phyloP scores from a whole-genome alignment of 495 filamentous ascomycete species.

The Pseudomonodictys pantanalensis region DNA sequence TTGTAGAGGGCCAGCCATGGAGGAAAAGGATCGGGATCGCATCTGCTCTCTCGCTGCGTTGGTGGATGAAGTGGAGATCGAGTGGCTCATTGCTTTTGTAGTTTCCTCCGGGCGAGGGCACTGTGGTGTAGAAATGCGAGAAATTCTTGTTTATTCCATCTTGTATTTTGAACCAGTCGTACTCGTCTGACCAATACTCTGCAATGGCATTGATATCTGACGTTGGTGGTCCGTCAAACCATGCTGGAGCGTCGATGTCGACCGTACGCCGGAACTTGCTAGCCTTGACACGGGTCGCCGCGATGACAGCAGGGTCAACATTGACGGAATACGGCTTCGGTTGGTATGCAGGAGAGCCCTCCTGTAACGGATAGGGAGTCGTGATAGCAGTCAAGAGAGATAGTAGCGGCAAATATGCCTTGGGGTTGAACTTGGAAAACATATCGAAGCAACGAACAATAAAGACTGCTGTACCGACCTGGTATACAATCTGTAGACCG shows the following conservation, averaged over 20 bases:
- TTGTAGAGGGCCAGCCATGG: constrained; percentile 6
- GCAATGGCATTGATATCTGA: background rate
- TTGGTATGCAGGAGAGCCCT: background rate
- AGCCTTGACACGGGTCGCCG: background rate
- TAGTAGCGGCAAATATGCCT: background rate
- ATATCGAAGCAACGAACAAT: too few relatives aligned
- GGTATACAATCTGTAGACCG: too few relatives aligned
- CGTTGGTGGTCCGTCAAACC: background rate
- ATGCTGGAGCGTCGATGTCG: background rate
- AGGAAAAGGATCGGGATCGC: background rate
- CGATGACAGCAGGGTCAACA: background rate
- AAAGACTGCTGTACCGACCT: too few relatives aligned
- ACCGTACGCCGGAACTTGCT: background rate
- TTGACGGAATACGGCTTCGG: background rate
- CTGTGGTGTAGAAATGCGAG: background rate
- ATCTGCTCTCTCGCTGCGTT: background rate
- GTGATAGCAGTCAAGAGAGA: background rate
- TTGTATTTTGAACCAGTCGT: background rate
- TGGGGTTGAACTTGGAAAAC: too few relatives aligned
- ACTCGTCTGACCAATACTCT: background rate
- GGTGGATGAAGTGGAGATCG: background rate
- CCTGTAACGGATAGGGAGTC: background rate
- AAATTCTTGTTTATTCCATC: background rate
- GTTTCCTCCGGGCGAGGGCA: background rate
- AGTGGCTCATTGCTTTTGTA: background rate